A percentile compares a stretch with the other conserved stretches of the same genome.
phyloP scores from a whole-genome alignment of 768 basidiomycete species.

The Psilocybe cubensis region DNA sequence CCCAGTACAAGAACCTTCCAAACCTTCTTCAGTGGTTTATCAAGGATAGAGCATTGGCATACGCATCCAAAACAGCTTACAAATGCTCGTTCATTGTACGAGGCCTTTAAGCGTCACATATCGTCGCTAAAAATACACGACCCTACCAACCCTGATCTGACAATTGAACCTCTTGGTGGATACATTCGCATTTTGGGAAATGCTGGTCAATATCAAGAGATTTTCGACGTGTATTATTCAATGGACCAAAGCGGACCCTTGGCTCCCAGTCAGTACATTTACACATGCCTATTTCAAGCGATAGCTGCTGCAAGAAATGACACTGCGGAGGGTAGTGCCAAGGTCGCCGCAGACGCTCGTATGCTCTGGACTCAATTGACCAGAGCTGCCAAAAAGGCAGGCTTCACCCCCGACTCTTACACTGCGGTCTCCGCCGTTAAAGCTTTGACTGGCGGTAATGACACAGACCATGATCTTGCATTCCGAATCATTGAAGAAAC shows the following conservation, averaged over 20 bases:
- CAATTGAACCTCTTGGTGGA: conserved; percentile 51
- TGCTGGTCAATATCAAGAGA: conserved; percentile 60
- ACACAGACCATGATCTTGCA: conserved; percentile 66
- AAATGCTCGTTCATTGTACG: conserved; percentile 64
- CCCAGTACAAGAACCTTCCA: conserved; percentile 71
- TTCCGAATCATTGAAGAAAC: conserved; percentile 66
- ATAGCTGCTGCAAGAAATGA: conserved; percentile 31
- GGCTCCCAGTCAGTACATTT: conserved; percentile 63
- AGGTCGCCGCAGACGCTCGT: conserved; percentile 68
- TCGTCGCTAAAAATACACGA: conserved; percentile 51
- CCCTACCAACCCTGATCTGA: conserved; percentile 49
- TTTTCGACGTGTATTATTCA: conserved; percentile 77
- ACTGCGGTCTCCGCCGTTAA: conserved; percentile 55
- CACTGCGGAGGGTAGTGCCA: conserved; percentile 30
- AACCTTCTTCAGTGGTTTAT: conserved; percentile 69
- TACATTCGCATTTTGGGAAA: conserved; percentile 74
- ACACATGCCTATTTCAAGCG: conserved; percentile 68
- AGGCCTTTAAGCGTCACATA: conserved; percentile 55
- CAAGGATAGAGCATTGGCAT: conserved; percentile 64
- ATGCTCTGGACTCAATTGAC: conserved; percentile 71
- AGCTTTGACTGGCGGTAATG: conserved; percentile 57
- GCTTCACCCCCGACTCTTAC: conserved; percentile 56
- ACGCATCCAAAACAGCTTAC: conserved; percentile 61
- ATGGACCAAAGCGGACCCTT: conserved; percentile 66
- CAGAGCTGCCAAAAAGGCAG: conserved; percentile 50